phyloP scores from a whole-genome alignment of 768 basidiomycete species.

The Naganishia kalamii region DNA sequence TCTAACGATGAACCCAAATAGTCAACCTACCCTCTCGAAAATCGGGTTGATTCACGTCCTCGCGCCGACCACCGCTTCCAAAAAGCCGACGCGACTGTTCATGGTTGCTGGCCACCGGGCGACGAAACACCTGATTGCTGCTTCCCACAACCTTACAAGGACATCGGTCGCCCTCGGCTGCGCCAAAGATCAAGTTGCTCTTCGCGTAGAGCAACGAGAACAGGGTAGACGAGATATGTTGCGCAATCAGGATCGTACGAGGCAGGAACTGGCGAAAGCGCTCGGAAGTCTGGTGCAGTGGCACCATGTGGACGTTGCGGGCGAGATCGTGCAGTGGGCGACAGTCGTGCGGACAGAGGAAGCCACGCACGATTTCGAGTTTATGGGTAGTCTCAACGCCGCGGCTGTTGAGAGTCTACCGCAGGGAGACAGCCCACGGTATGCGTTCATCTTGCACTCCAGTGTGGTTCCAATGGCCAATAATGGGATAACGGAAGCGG shows the following conservation, averaged over 20 bases:
- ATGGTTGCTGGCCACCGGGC: conserved; percentile 78
- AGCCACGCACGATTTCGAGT: conserved; percentile 43
- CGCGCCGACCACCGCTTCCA: conserved; percentile 62
- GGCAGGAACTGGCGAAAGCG: conserved; percentile 27
- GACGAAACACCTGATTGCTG: conserved; percentile 57
- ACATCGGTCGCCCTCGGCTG: conserved; percentile 63
- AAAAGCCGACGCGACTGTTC: conserved; percentile 65
- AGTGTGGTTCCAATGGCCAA: background rate
- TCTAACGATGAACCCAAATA: background rate
- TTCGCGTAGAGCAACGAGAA: conserved; percentile 59
- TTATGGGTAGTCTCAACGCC: conserved; percentile 23
- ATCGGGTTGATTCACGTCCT: conserved; percentile 83
- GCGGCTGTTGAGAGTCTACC: background rate
- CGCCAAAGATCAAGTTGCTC: conserved; percentile 61
- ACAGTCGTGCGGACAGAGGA: conserved; percentile 31
- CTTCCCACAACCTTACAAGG: conserved; percentile 56
- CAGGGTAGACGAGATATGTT: conserved; percentile 25
- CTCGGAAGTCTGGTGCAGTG: conserved; percentile 16
- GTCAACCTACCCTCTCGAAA: conserved; percentile 47
- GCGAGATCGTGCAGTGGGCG: conserved; percentile 16
- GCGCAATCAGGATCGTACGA: conserved; percentile 22
- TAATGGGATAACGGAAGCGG: conserved; percentile 9
- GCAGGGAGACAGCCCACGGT: background rate
- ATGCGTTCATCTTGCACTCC: conserved; percentile 23
- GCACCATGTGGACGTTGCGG: conserved; percentile 21